phyloP scores from a whole-genome alignment of 805 yeast species.

The Zygosaccharomyces pseudorouxii region DNA sequence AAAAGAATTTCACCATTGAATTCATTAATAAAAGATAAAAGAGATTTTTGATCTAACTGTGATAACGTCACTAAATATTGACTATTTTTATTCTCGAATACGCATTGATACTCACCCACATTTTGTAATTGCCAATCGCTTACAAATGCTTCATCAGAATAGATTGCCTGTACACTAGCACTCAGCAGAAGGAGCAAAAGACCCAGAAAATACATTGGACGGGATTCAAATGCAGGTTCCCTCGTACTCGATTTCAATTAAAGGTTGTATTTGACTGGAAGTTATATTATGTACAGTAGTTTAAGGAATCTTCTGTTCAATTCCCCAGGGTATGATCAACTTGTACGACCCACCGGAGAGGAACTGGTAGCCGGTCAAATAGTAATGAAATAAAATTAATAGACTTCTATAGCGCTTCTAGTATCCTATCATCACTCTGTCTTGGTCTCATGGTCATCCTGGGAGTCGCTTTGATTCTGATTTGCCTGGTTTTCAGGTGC shows the following conservation, averaged over 20 bases:
- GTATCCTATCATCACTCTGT: conserved; percentile 1
- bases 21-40: conserved; percentile 37
- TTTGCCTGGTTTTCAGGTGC: conserved; percentile 8
- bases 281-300: conserved; percentile 4
- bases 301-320: not conserved
- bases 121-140: conserved; percentile 52
- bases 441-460: conserved; percentile 10
- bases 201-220: not conserved
- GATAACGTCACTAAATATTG: conserved; percentile 29
- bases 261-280: not conserved
- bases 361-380: not conserved
- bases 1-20: conserved; percentile 34
- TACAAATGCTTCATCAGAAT: conserved; percentile 49
- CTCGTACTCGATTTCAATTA: not conserved
- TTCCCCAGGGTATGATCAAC: not conserved
- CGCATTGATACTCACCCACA: conserved; percentile 39
- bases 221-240: not conserved
- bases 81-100: conserved; percentile 14
- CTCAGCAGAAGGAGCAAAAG: not conserved
- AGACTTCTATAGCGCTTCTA: not conserved
- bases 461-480: conserved; percentile 3
- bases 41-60: conserved; percentile 16
- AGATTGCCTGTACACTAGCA: conserved; percentile 30
- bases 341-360: not conserved
- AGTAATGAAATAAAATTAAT: not conserved